Conservation (phyloP, 1,139 yeast species). For the Sporopachydermia cereana region DNA sequence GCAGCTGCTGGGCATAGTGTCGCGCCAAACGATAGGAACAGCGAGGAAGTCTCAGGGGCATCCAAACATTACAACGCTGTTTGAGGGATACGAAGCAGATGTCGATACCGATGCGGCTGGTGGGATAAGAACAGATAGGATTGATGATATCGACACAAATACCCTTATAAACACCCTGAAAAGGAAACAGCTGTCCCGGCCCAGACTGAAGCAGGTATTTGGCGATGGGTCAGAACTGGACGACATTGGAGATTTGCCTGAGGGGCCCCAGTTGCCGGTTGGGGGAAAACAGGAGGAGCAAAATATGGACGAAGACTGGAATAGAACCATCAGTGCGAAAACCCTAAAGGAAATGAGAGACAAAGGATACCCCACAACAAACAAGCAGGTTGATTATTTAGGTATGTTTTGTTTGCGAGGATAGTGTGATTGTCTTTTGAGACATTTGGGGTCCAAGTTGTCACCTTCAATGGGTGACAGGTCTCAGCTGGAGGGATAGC, state of each 20-base stretch:
- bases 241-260: conserved; percentile 21
- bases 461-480: too few relatives aligned
- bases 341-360: not conserved
- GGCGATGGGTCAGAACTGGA: conserved; percentile 26
- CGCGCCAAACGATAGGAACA: conserved; percentile 9
- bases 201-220: conserved; percentile 14
- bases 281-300: conserved; percentile 12
- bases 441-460: too few relatives aligned
- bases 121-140: conserved; percentile 8
- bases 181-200: conserved; percentile 12
- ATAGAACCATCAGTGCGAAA: conserved; percentile 1
- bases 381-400: not conserved
- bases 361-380: not conserved
- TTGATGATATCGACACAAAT: conserved; percentile 4
- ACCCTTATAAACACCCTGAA: conserved; percentile 9
- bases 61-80: not conserved
- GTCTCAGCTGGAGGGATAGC: too few relatives aligned
- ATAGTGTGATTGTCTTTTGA: too few relatives aligned
- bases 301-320: conserved; percentile 12
- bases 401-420: too few relatives aligned
- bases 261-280: conserved; percentile 13
- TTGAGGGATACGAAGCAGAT: conserved; percentile 10
- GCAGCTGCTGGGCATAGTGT: conserved; percentile 5
- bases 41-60: not conserved
- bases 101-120: conserved; percentile 15